Base-by-base conservation (phyloP, 768 basidiomycete genomes). In the Multifurca ochricompacta region DNA sequence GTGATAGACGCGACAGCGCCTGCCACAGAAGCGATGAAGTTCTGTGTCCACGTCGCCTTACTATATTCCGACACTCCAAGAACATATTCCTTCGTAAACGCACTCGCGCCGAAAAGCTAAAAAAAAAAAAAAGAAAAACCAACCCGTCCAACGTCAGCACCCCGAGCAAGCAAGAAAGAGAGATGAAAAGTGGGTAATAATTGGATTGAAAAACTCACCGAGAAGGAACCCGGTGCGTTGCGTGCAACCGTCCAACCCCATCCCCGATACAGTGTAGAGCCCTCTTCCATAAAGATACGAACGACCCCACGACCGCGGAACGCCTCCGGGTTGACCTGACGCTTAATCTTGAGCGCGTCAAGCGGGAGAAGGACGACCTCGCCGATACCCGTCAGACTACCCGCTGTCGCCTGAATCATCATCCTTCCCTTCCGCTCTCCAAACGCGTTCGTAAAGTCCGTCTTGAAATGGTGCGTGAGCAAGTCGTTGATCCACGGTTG, bases 211-310 rank as follows among this genome's bases (percentile, higher is more conserved):
- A 32, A 3, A 74, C 88, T 58, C 65, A 95, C 93, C 51, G 95
- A 91, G 64, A 99, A 99, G 48, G 80, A 83, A 10, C 95, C 95
- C 0, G 95, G 95, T 1, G 95, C 95, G 63, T 99, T 99, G 49
- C 95, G 82, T 2, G 93, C 95, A 79, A 96, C 86, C 21, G 95
- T 98, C 95, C 95, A 98, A 41, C 94, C 94, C 91, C 94, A 96
- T 27, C 95, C 95, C 59, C 93, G 85, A 71, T 99, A 99, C 32
- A 99, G 79, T 1, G 87, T 80, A 8, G 87, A 80, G 53, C 93
- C 91, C 67, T 98, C 95, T 62, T 99, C 94, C 66, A 81, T 69
- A 69, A 99, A 81, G 63, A 99, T 91, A 50, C 87, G 85, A 51
- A 96, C 59, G 62, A 93, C 77, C 18, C 93, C 92, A 23, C 95